Base-by-base conservation (phyloP, 2,329 filamentous ascomycete species). In the Alternaria longipes region DNA sequence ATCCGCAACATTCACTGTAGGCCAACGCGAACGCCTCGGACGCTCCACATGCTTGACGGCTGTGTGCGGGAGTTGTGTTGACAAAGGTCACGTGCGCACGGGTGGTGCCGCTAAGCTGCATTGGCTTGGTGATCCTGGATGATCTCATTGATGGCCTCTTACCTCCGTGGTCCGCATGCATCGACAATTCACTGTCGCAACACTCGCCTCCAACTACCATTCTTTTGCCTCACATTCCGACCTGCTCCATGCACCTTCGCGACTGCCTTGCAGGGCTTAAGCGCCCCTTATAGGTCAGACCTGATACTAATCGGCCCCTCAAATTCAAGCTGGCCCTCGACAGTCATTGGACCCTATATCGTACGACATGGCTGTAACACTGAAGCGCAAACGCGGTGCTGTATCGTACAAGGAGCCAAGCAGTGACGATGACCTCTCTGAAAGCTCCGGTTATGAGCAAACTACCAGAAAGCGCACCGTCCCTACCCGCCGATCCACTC, bases 381-480 rank as follows among this genome's bases (percentile, higher is more conserved):
- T 74, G 56, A 78, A 78, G 65, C 77, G 77, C 67, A 78, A 75
- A 64, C 68, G 77, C 47, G 73, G 64, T 46, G 61, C 71, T 45
- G 68, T 79, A 42, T 79, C 76, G 30, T 79, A 79, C 54, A 74
- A 69, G 54, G 78, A 79, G 57, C 72, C 72, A 34, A 78, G 74
- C 56, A 77, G 70, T 56, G 74, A 77, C 24, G 75, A 78, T 5
- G 74, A 73, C 26, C 18, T 70, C 1, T 68, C 70, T 7, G 67
- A 66, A 5, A 63, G 64, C 54, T 70, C 71, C 20, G 71, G 60
- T 8, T 32, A 62, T 2, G 70, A 66, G 12, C 54, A 24, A 20
- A 40, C 28, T 4, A 26, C 61, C 8, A 55, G 47, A n/a, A 69
- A 69, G 61, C 71, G 63, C 38, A 26, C 58, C 26, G 54, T 58